phyloP scores from a whole-genome alignment of 768 basidiomycete species.

The Lyophyllum atratum region DNA sequence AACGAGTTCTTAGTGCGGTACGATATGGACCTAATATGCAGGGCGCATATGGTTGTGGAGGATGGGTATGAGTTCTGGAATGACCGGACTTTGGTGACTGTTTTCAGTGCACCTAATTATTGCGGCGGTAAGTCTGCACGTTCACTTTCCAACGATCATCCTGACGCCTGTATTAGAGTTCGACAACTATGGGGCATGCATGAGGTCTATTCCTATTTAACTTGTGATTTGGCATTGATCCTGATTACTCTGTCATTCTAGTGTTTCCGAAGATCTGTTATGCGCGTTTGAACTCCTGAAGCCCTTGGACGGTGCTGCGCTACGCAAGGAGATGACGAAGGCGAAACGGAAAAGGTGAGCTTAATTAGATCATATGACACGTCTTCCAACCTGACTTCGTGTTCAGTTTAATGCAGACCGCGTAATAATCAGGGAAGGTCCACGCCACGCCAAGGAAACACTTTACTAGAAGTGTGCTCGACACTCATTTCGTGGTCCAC shows the following conservation, averaged over 20 bases:
- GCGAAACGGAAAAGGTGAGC: constrained; percentile 90
- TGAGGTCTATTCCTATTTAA: constrained; percentile 60
- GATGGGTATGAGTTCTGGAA: constrained; percentile 99
- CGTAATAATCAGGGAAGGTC: constrained; percentile 1
- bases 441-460: background rate
- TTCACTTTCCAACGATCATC: constrained; percentile 12
- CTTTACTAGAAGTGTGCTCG: background rate
- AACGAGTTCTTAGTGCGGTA: constrained; percentile 93
- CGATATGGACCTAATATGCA: constrained; percentile 99
- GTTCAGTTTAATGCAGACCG: constrained; percentile 21
- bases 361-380: background rate
- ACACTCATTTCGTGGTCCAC: constrained; percentile 1
- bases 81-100: constrained; percentile 95
- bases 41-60: constrained; percentile 99
- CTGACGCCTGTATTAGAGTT: constrained; percentile 59
- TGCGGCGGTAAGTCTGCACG: constrained; percentile 77
- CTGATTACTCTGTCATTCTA: constrained; percentile 29
- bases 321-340: constrained; percentile 98
- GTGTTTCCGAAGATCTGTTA: constrained; percentile 94
- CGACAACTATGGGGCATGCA: constrained; percentile 94
- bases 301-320: constrained; percentile 89
- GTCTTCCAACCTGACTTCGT: background rate
- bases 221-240: constrained; percentile 5
- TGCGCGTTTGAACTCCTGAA: constrained; percentile 98
- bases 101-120: constrained; percentile 98